Percentiles rank a stretch among this genome's conserved stretches.
These are phyloP conservation scores for Pseudocercospora fuligena DNA, from an alignment of 2,329 filamentous ascomycete genomes.

Conservation along the genomic window DNA sequence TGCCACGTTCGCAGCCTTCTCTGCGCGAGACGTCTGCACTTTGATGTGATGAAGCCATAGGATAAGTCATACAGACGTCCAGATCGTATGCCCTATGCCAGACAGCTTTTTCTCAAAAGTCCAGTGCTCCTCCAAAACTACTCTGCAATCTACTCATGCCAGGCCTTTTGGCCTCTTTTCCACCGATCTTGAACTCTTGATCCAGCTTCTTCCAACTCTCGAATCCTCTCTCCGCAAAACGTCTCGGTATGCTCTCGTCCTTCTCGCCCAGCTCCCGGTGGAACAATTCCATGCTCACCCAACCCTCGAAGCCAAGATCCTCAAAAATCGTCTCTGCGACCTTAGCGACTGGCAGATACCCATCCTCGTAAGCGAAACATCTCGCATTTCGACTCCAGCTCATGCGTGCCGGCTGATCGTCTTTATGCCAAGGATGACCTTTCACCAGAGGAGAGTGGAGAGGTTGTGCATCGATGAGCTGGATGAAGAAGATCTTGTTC, in stretches of 20 bases:
- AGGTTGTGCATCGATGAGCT: conserved; percentile 74
- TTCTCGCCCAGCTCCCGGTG: conserved; percentile 41
- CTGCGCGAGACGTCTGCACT: too few relatives aligned
- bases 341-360: conserved; percentile 68
- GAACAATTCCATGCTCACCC: conserved; percentile 74
- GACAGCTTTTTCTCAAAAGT: neutral
- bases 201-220: conserved; percentile 18
- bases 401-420: conserved; percentile 67
- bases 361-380: conserved; percentile 67
- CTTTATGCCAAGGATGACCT: conserved; percentile 62
- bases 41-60: too few relatives aligned
- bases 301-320: conserved; percentile 67
- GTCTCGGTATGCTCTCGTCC: conserved; percentile 18
- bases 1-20: too few relatives aligned
- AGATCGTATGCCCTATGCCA: too few relatives aligned
- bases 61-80: too few relatives aligned
- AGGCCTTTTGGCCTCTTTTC: neutral
- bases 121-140: neutral
- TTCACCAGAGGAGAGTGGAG: conserved; percentile 61
- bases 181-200: conserved; percentile 4
- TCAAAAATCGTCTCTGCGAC: conserved; percentile 66
- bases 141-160: neutral
- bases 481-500: conserved; percentile 73
- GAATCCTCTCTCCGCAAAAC: conserved; percentile 13
- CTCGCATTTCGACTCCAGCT: conserved; percentile 80